Percentiles rank a stretch among this genome's conserved stretches.
These are phyloP conservation scores for Pulveroboletus sp. DNA, from an alignment of 768 basidiomycete genomes.

Conservation along the genomic window DNA sequence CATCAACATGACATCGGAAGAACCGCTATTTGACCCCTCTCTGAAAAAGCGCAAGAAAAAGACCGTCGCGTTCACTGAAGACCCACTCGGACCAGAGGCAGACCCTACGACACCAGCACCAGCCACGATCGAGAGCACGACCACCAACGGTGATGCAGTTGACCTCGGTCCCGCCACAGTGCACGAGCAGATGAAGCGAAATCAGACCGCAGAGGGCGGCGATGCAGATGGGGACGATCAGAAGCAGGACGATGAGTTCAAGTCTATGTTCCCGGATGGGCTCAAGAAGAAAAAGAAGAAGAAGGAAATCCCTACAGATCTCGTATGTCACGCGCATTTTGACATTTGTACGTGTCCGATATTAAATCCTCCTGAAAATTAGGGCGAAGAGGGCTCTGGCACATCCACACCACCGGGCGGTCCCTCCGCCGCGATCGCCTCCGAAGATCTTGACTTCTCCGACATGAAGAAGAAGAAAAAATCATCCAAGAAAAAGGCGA, in stretches of 20 bases:
- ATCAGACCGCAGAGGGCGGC: conserved; percentile 35
- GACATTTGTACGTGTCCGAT: neutral
- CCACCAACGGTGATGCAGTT: conserved; percentile 64
- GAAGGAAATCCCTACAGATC: conserved; percentile 82
- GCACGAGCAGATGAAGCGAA: conserved; percentile 66
- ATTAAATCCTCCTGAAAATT: conserved; percentile 1
- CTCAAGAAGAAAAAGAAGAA: conserved; percentile 93
- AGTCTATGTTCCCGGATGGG: conserved; percentile 77
- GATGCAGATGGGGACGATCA: conserved; percentile 36
- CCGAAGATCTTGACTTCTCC: conserved; percentile 87
- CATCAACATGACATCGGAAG: conserved; percentile 52
- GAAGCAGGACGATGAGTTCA: conserved; percentile 69
- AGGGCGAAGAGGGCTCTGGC: conserved; percentile 64
- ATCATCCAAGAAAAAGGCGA: conserved; percentile 81
- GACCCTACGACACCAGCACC: conserved; percentile 80
- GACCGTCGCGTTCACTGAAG: conserved; percentile 78
- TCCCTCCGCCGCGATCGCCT: conserved; percentile 39
- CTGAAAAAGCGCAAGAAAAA: conserved; percentile 89
- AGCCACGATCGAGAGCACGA: conserved; percentile 63
- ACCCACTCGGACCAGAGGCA: conserved; percentile 75
- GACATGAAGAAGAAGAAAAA: conserved; percentile 98
- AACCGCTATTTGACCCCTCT: conserved; percentile 79
- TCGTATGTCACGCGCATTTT: conserved; percentile 43
- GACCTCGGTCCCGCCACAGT: conserved; percentile 74
- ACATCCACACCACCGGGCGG: conserved; percentile 51